Conservation (phyloP, 306 rosid genomes). For the Pachyrhizus erosus region DNA sequence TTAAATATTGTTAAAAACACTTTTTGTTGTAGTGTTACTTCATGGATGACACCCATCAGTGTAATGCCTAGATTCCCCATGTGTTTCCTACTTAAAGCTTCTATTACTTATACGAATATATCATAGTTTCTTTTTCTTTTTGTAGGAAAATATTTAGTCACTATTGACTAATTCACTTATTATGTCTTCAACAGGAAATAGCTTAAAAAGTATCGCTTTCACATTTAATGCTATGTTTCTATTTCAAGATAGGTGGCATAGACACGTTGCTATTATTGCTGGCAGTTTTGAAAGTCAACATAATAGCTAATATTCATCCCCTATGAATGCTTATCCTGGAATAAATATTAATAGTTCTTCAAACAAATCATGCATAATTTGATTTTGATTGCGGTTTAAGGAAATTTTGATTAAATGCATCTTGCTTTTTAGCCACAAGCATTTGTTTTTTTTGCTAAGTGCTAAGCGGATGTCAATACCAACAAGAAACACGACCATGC, state of each 20-base stretch:
- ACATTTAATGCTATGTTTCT: slow-evolving; percentile 48
- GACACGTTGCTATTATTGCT: slow-evolving; percentile 42
- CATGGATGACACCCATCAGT: slow-evolving; percentile 18
- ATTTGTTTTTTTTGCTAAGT: not conserved
- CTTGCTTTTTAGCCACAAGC: slow-evolving; percentile 3
- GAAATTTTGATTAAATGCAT: slow-evolving; percentile 28
- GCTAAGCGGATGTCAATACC: not conserved
- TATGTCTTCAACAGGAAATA: not conserved
- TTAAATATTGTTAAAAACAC: too few relatives aligned
- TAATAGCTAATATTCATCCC: slow-evolving; percentile 18
- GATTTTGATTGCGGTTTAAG: slow-evolving; percentile 10
- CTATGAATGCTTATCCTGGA: slow-evolving; percentile 28
- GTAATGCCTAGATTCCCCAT: slow-evolving; percentile 35
- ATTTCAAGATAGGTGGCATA: slow-evolving; percentile 39
- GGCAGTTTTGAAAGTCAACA: slow-evolving; percentile 43
- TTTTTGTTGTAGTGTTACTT: too few relatives aligned
- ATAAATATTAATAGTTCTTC: not conserved
- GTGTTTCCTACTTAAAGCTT: slow-evolving; percentile 25
- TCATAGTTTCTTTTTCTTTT: slow-evolving; percentile 26
- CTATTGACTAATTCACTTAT: slow-evolving; percentile 38
- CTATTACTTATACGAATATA: not conserved
- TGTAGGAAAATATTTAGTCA: slow-evolving; percentile 7
- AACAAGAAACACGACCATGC: slow-evolving; percentile 14
- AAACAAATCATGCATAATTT: slow-evolving; percentile 27
- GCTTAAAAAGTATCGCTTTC: slow-evolving; percentile 39